Conservation (phyloP, 805 yeast genomes). For the Yarrowia porcina region DNA sequence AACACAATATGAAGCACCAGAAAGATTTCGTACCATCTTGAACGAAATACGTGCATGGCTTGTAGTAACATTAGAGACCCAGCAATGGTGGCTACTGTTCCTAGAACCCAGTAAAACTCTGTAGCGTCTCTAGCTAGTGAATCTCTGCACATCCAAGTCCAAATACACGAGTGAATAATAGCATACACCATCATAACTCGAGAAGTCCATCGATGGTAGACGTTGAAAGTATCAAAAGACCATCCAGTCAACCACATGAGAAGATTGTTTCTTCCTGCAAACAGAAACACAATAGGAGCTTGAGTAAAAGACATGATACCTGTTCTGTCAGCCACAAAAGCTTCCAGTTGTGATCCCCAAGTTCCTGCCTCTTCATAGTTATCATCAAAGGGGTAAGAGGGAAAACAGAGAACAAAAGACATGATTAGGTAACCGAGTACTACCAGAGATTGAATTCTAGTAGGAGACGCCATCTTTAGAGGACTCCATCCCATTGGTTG, state of each 20-base stretch:
- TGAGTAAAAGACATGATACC: conserved; percentile 33
- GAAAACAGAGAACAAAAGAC: conserved; percentile 33
- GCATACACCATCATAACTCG: conserved; percentile 32
- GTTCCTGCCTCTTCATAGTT: conserved; percentile 34
- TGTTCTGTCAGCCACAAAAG: conserved; percentile 31
- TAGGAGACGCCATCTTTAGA: conserved; percentile 38
- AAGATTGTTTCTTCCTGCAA: conserved; percentile 73
- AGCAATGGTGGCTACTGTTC: conserved; percentile 45
- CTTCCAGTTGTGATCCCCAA: conserved; percentile 26
- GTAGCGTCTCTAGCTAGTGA: background rate
- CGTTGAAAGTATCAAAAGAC: conserved; percentile 56
- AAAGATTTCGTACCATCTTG: conserved; percentile 57
- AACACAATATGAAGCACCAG: conserved; percentile 53
- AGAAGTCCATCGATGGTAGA: conserved; percentile 49
- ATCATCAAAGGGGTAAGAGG: conserved; percentile 27
- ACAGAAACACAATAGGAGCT: conserved; percentile 34
- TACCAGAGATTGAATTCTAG: conserved; percentile 44
- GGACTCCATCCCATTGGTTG: conserved; percentile 31
- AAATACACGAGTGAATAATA: conserved; percentile 31
- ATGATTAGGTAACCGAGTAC: conserved; percentile 39
- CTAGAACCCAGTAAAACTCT: conserved; percentile 31
- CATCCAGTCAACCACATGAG: conserved; percentile 60
- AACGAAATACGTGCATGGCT: conserved; percentile 53
- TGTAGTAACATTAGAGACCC: conserved; percentile 48
- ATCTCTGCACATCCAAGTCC: conserved; percentile 14